Percentiles rank a stretch among this genome's conserved stretches.
phyloP scores from a whole-genome alignment of 257 asterid genomes.

The Lithospermum erythrorhizon region DNA sequence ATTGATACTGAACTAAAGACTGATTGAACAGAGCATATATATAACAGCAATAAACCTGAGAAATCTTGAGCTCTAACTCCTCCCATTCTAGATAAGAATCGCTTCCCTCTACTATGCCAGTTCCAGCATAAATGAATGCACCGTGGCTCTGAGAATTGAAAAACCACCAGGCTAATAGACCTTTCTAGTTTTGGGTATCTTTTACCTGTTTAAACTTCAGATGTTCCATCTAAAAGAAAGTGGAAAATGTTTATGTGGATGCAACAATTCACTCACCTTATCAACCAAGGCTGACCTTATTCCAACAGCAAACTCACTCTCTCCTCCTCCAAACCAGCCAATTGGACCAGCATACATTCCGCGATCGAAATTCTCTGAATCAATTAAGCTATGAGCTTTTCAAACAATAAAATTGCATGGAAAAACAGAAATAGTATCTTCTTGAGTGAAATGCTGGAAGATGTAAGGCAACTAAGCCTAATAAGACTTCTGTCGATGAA shows the following conservation, averaged over 20 bases:
- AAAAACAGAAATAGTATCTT: not conserved
- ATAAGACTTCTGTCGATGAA: not conserved
- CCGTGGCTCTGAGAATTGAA: constrained; percentile 46
- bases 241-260: not conserved
- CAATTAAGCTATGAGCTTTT: constrained; percentile 1
- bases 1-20: too few relatives aligned
- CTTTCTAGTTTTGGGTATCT: not conserved
- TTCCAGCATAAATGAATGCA: constrained; percentile 83
- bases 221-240: not conserved
- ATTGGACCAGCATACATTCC: constrained; percentile 99
- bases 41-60: constrained; percentile 54
- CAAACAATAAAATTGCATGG: not conserved
- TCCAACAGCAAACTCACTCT: constrained; percentile 97
- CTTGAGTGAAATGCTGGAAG: not conserved
- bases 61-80: constrained; percentile 88
- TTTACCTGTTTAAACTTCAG: too few relatives aligned
- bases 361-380: constrained; percentile 86
- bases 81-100: constrained; percentile 78
- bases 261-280: constrained; percentile 37
- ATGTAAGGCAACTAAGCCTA: not conserved
- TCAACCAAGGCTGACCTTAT: constrained; percentile 91
- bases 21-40: not conserved
- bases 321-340: constrained; percentile 95
- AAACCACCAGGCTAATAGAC: not conserved
- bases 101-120: constrained; percentile 90